phyloP scores from a whole-genome alignment of 1,284 basidiomycete species.

The Moniliophthora roreri region DNA sequence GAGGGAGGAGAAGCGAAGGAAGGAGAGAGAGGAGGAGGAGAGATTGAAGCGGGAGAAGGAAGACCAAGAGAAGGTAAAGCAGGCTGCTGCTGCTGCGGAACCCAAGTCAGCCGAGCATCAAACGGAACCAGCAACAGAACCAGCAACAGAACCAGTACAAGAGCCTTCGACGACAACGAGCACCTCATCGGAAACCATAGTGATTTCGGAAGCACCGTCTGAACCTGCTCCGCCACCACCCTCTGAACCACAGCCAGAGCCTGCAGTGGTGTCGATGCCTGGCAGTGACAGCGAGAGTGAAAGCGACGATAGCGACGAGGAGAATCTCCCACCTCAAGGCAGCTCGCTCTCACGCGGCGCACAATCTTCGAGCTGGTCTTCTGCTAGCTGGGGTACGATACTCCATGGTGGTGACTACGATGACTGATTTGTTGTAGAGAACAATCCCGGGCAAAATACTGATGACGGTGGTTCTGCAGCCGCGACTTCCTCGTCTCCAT shows the following conservation, averaged over 20 bases:
- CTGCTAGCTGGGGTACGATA: background rate
- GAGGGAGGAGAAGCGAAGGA: conserved; percentile 28
- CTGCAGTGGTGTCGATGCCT: background rate
- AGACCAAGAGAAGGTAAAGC: background rate
- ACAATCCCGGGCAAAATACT: too few species aligned
- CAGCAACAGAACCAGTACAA: background rate
- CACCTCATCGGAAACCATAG: background rate
- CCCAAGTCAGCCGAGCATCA: too few species aligned
- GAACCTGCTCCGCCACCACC: conserved; percentile 4
- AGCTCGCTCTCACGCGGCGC: background rate
- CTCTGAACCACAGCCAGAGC: background rate
- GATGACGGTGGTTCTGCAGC: too few species aligned
- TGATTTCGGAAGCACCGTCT: conserved; percentile 13
- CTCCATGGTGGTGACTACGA: background rate
- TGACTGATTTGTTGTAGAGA: too few species aligned
- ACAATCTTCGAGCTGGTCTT: background rate
- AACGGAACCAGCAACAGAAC: too few species aligned
- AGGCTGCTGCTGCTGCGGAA: background rate
- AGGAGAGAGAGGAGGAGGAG: conserved; percentile 33
- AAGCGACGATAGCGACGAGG: conserved; percentile 1
- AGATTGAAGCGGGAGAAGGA: conserved; percentile 28
- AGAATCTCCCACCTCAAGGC: background rate
- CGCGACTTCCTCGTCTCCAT: background rate
- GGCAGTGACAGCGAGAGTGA: background rate
- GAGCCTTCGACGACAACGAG: background rate